These are phyloP conservation scores for Platanthera guangdongensis DNA, from an alignment of 106 monocot species.

Conservation along the genomic window DNA sequence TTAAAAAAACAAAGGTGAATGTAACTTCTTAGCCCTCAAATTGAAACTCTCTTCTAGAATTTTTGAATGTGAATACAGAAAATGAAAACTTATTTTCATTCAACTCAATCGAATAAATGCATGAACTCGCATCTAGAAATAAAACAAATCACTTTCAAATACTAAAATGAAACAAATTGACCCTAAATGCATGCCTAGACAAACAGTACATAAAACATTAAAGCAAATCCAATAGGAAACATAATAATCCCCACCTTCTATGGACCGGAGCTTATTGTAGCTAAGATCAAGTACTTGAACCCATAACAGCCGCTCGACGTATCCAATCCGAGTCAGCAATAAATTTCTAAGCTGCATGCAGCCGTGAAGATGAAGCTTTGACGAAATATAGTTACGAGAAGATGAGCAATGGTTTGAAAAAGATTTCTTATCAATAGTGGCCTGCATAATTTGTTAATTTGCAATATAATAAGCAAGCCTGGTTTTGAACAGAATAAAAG, in stretches of 20 bases:
- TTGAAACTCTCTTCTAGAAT: too few species aligned
- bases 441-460: conserved; percentile 28
- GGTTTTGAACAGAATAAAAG: background rate
- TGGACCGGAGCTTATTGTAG: conserved; percentile 71
- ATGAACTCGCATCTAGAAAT: too few species aligned
- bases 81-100: too few species aligned
- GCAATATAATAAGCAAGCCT: background rate
- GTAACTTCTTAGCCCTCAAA: too few species aligned
- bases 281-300: conserved; percentile 86
- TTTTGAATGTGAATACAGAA: too few species aligned
- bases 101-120: too few species aligned
- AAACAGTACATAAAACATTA: too few species aligned
- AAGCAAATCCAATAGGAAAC: background rate
- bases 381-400: conserved; percentile 11
- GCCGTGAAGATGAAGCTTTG: conserved; percentile 4
- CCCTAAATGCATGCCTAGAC: too few species aligned
- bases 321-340: conserved; percentile 73
- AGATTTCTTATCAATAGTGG: conserved; percentile 42
- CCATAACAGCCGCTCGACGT: conserved; percentile 64
- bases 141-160: too few species aligned
- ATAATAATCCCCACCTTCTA: conserved; percentile 42
- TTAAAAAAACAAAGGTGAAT: too few species aligned
- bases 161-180: too few species aligned
- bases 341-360: conserved; percentile 33
- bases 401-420: conserved; percentile 31